A percentile compares a stretch with the other conserved stretches of the same genome.
These are phyloP conservation scores for Boletus sensibilis DNA, from an alignment of 768 basidiomycete species.

Conservation along the genomic window DNA sequence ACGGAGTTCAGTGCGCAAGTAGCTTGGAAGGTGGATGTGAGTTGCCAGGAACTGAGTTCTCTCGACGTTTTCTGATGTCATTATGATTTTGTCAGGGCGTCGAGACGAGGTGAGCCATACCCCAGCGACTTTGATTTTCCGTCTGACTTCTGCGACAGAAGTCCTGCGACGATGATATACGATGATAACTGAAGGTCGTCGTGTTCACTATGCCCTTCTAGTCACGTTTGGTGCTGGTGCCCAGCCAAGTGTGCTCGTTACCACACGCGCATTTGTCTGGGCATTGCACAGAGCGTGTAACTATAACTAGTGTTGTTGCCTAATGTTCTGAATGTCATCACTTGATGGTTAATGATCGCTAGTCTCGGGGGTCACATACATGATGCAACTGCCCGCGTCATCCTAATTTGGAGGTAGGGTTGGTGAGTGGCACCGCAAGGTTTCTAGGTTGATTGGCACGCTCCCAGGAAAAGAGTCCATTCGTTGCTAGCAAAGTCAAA, in stretches of 20 bases:
- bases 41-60: neutral
- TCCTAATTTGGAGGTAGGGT: no score
- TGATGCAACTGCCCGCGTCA: no score
- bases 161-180: constrained; percentile 7
- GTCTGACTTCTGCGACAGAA: neutral
- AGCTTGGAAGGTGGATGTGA: constrained; percentile 13
- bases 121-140: no score
- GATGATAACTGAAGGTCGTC: neutral
- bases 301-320: neutral
- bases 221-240: neutral
- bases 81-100: constrained; percentile 1
- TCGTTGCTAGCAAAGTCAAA: no score
- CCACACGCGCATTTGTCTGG: neutral
- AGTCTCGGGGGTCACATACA: no score
- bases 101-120: constrained; percentile 6
- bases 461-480: no score
- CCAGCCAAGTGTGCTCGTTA: neutral
- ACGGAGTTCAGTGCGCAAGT: constrained; percentile 4
- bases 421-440: no score
- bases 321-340: neutral
- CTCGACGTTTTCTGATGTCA: neutral
- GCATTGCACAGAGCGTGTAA: neutral
- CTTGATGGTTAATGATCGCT: neutral
- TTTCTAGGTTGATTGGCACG: no score
- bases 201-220: neutral